Evolutionary conservation across 345 rosid genomes (phyloP), one percentile per base, ranked within the genome.

Genomic region (Hibiscus tridactylites): DNA sequence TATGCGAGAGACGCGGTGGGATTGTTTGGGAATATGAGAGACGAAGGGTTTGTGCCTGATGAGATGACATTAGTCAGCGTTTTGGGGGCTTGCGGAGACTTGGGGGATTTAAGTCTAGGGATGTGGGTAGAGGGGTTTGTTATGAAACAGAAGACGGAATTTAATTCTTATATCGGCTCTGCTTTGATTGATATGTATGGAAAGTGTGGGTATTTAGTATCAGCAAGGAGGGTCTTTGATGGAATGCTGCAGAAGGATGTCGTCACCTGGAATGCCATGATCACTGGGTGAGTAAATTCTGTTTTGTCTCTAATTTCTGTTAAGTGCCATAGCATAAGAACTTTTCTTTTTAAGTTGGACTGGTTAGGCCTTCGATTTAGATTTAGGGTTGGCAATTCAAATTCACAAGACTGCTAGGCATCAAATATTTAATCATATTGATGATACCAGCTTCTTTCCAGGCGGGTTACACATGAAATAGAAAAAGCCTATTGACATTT

Each of bases 211-310:
- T 91, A 88, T 60, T 80, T 91, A 84, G 62, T 29, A 58, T 82
- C 88, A 0, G 94, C 95, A 0, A 87, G 87, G 81, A 84, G 87
- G 80, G 79, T 88, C 62, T 94, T 91, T 76, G 88, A 84, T 85
- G 78, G 73, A 31, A 85, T 94, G 85, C 63, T 11, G 37, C 77
- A 54, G n/a, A 89, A 83, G 77, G 97, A 91, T 81, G 78, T 84
- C 39, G 79, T 87, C 74, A 70, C 85, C 71, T 94, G 98, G 97
- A 94, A 91, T 83, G 92, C 97, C 71, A 85, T 91, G 93, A 86
- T 91, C 82, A 83, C 93, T 2, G 90, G 88, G 92, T 93, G 86
- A 77, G 75, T 74, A 72, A 12, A 1, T 73, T 57, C 60, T 47
- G 11, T 67, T 3, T 47, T 26, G 21, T 28, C 29, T 49, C 26